These are phyloP conservation scores for Microthyrium microscopicum DNA, from an alignment of 2,329 filamentous ascomycete species.

Conservation along the genomic window DNA sequence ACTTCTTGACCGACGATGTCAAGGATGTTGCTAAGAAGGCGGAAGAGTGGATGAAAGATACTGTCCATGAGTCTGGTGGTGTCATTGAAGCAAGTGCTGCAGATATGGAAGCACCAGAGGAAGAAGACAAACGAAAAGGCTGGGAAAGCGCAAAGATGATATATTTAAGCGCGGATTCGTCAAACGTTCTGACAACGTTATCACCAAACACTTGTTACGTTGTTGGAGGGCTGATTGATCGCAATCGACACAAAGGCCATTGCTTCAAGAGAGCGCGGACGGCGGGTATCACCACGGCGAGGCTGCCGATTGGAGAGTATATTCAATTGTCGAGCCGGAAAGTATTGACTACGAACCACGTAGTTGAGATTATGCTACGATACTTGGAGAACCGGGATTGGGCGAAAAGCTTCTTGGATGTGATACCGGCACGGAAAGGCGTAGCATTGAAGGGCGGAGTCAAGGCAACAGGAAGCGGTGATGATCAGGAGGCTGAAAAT, in stretches of 20 bases:
- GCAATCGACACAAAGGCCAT: constrained; percentile 87
- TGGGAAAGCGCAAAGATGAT: constrained; percentile 37
- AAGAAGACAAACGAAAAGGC: background rate
- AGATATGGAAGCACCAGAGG: background rate
- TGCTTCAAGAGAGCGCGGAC: constrained; percentile 71
- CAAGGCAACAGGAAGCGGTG: background rate
- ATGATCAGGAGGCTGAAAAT: constrained; percentile 1
- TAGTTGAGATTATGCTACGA: constrained; percentile 87
- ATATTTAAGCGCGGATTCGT: constrained; percentile 86
- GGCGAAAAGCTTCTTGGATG: constrained; percentile 72
- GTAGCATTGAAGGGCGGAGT: constrained; percentile 23
- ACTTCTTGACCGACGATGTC: constrained; percentile 60
- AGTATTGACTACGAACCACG: constrained; percentile 87
- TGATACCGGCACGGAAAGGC: constrained; percentile 83
- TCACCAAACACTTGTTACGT: constrained; percentile 85
- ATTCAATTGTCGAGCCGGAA: constrained; percentile 77
- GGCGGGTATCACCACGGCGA: constrained; percentile 68
- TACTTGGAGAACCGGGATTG: constrained; percentile 87
- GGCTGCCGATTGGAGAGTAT: constrained; percentile 87
- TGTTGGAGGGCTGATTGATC: constrained; percentile 86
- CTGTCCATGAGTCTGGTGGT: constrained; percentile 37
- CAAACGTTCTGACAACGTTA: constrained; percentile 63
- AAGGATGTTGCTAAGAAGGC: constrained; percentile 49
- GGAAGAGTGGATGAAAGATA: constrained; percentile 47
- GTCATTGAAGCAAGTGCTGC: constrained; percentile 35